A percentile compares a stretch with the other conserved stretches of the same genome.
These are phyloP conservation scores for Cladophialophora chaetospira DNA, from an alignment of 2,329 filamentous ascomycete species.

Conservation along the genomic window DNA sequence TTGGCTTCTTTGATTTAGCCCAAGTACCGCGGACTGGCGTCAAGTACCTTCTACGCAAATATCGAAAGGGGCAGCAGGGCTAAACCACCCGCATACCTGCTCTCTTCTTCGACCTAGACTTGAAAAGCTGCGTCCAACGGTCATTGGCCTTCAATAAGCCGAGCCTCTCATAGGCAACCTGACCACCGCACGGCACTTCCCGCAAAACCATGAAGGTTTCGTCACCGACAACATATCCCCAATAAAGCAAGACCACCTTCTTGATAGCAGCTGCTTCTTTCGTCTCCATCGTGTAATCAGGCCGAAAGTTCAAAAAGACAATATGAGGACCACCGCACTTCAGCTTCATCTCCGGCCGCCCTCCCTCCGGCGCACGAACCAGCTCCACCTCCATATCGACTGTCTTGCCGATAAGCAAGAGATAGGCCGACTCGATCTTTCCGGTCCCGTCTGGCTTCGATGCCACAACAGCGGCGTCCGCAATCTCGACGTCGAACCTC, in stretches of 20 bases:
- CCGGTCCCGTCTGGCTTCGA: not conserved
- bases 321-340: not conserved
- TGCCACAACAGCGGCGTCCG: not conserved
- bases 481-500: not conserved
- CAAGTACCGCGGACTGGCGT: too few species aligned
- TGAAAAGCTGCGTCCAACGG: too few species aligned
- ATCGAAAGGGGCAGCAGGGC: too few species aligned
- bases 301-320: not conserved
- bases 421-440: slow-evolving; percentile 3
- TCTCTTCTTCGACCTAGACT: too few species aligned
- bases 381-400: not conserved
- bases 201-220: slow-evolving; percentile 1
- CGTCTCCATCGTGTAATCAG: not conserved
- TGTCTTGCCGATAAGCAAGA: not conserved
- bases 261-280: not conserved
- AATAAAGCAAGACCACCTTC: slow-evolving; percentile 4
- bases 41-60: too few species aligned
- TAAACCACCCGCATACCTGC: too few species aligned
- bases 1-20: too few species aligned
- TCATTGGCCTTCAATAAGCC: not conserved
- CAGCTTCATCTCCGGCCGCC: not conserved
- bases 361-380: not conserved
- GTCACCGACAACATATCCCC: not conserved
- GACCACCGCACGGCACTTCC: not conserved
- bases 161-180: not conserved